Evolutionary conservation across 2,329 filamentous ascomycete genomes (phyloP).

Genomic region (Tolypocladium endophyticum): DNA sequence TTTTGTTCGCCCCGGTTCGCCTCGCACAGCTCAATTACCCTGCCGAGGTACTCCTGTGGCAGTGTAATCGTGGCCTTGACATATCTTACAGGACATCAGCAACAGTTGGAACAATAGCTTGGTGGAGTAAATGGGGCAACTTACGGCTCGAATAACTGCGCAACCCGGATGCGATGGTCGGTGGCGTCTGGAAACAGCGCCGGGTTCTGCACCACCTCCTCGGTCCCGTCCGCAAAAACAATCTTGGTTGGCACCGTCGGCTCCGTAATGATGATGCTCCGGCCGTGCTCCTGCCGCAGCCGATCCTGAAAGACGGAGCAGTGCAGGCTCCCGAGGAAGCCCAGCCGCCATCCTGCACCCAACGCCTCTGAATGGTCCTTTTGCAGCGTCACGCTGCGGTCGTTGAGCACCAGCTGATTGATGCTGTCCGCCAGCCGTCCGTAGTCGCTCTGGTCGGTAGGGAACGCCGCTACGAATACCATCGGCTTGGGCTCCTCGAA

Average conservation of each 20-base stretch:
- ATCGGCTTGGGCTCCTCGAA: slow-evolving; percentile 98
- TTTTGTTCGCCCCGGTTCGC: slow-evolving; percentile 78
- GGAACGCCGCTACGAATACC: slow-evolving; percentile 97
- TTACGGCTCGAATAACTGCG: slow-evolving; percentile 40
- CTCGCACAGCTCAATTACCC: slow-evolving; percentile 92
- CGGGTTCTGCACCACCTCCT: slow-evolving; percentile 74
- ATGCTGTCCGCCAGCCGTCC: slow-evolving; percentile 86
- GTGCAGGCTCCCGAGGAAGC: slow-evolving; percentile 92
- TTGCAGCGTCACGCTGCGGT: slow-evolving; percentile 84
- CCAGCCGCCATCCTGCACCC: slow-evolving; percentile 86
- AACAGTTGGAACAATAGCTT: not conserved
- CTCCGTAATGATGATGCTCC: slow-evolving; percentile 92
- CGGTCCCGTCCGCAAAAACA: slow-evolving; percentile 64
- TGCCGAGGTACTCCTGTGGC: slow-evolving; percentile 87
- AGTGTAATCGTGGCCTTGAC: slow-evolving; percentile 80
- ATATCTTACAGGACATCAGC: slow-evolving; percentile 30
- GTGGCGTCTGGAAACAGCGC: slow-evolving; percentile 71
- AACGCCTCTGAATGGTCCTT: slow-evolving; percentile 93
- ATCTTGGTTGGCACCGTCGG: slow-evolving; percentile 90
- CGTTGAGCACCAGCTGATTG: slow-evolving; percentile 84
- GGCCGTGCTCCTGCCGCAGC: slow-evolving; percentile 84
- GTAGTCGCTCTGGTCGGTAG: slow-evolving; percentile 83
- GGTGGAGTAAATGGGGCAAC: slow-evolving; percentile 10
- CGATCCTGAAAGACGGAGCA: slow-evolving; percentile 99
- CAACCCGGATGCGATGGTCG: slow-evolving; percentile 31